Conservation (phyloP, 495 filamentous ascomycete species). For the Chaetomidium leptoderma region DNA sequence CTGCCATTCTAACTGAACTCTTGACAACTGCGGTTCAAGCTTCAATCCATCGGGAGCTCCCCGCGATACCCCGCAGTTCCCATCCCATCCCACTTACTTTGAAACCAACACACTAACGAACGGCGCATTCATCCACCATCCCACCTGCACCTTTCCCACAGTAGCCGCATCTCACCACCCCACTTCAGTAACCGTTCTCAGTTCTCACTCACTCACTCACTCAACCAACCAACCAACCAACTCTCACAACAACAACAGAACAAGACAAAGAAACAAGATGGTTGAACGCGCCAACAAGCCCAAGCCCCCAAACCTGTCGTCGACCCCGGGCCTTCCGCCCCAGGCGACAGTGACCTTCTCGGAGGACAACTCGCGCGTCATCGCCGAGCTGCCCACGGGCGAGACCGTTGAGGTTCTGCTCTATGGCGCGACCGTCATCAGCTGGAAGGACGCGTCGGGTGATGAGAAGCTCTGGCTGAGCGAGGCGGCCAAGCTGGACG, state of each 20-base stretch:
- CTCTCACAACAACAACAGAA: background rate
- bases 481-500: conserved; percentile 63
- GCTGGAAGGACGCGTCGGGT: conserved; percentile 79
- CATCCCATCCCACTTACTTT: too few species aligned
- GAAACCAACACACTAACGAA: background rate
- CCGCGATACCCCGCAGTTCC: conserved; percentile 10
- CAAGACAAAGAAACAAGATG: conserved; percentile 41
- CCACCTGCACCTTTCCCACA: too few species aligned
- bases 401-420: conserved; percentile 82
- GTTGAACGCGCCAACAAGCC: conserved; percentile 86
- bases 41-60: background rate
- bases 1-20: background rate
- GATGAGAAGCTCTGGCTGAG: conserved; percentile 87
- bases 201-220: background rate
- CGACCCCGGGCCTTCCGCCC: conserved; percentile 59
- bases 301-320: conserved; percentile 71
- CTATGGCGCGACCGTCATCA: conserved; percentile 86
- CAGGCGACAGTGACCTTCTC: conserved; percentile 65
- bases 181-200: background rate
- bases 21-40: background rate
- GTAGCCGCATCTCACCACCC: too few species aligned
- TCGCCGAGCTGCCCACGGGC: conserved; percentile 73
- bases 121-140: background rate
- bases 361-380: conserved; percentile 59
- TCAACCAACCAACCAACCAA: background rate